Percentiles rank a stretch among this genome's conserved stretches.
Conservation (phyloP, 208 protist species). For the Porcisia hertigi region DNA sequence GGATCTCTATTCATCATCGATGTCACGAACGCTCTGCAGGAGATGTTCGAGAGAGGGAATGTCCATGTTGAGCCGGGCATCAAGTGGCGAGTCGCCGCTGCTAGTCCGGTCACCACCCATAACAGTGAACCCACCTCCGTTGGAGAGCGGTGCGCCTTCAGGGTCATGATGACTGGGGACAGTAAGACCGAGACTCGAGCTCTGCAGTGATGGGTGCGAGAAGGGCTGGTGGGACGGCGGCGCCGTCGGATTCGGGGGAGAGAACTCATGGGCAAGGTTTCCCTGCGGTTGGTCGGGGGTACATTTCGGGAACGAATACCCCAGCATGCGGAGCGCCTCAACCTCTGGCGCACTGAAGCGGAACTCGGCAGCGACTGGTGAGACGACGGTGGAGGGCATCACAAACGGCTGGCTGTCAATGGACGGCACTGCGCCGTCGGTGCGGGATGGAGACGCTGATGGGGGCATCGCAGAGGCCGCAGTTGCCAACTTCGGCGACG, state of each 20-base stretch:
- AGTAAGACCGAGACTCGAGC: background rate
- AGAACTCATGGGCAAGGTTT: background rate
- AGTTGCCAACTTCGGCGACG: constrained; percentile 8
- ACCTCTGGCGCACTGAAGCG: constrained; percentile 29
- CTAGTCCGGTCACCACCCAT: constrained; percentile 14
- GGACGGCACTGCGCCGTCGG: background rate
- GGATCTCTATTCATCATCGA: constrained; percentile 40
- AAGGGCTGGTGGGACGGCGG: constrained; percentile 4
- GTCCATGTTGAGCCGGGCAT: constrained; percentile 30
- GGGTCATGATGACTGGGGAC: constrained; percentile 14
- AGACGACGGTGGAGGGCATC: background rate
- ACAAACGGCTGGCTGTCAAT: background rate
- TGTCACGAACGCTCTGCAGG: constrained; percentile 66
- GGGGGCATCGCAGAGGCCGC: constrained; percentile 2
- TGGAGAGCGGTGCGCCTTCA: background rate
- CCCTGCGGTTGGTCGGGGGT: background rate
- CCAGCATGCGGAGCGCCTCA: constrained; percentile 31
- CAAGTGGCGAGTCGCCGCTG: constrained; percentile 10
- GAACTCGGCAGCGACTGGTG: constrained; percentile 2
- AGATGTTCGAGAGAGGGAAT: constrained; percentile 51
- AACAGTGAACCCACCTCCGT: constrained; percentile 22
- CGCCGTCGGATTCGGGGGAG: background rate
- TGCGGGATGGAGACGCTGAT: constrained; percentile 10
- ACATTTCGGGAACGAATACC: constrained; percentile 4
- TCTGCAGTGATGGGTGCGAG: background rate